Conservation (phyloP, 371 early-diverging fungal genomes). For the Mortierella sp. region DNA sequence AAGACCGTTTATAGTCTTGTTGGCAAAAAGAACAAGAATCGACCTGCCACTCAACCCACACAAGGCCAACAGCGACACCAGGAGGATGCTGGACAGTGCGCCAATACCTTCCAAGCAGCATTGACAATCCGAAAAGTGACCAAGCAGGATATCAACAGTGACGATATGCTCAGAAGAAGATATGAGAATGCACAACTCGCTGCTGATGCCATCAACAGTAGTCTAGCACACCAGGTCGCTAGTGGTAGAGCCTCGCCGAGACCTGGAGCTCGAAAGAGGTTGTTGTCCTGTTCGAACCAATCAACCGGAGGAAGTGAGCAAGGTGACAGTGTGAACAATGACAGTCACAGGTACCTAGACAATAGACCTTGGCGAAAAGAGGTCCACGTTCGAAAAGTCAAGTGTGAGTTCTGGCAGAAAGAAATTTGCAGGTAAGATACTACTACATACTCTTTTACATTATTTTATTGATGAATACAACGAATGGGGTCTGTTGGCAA, state of each 20-base stretch:
- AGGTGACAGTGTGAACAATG: neutral
- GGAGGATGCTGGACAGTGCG: constrained; percentile 4
- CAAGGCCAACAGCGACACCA: neutral
- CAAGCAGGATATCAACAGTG: constrained; percentile 21
- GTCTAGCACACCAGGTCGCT: neutral
- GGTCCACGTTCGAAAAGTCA: constrained; percentile 43
- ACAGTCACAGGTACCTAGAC: neutral
- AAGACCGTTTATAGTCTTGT: neutral
- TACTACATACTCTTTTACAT: neutral
- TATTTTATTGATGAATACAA: neutral
- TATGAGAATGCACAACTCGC: constrained; percentile 23
- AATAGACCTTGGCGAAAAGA: constrained; percentile 35
- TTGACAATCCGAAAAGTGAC: constrained; percentile 44
- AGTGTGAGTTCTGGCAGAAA: constrained; percentile 56
- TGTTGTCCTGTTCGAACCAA: neutral
- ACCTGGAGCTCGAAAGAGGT: neutral
- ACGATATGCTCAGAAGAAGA: constrained; percentile 22
- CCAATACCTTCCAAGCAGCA: constrained; percentile 37
- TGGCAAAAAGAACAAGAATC: constrained; percentile 7
- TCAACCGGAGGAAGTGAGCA: neutral
- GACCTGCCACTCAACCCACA: neutral
- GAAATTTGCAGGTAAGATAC: constrained; percentile 38
- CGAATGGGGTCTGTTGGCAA: neutral
- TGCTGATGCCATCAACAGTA: neutral
- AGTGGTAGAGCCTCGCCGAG: neutral